These are phyloP conservation scores for Neonectria magnoliae DNA, from an alignment of 2,329 filamentous ascomycete genomes.

Conservation along the genomic window DNA sequence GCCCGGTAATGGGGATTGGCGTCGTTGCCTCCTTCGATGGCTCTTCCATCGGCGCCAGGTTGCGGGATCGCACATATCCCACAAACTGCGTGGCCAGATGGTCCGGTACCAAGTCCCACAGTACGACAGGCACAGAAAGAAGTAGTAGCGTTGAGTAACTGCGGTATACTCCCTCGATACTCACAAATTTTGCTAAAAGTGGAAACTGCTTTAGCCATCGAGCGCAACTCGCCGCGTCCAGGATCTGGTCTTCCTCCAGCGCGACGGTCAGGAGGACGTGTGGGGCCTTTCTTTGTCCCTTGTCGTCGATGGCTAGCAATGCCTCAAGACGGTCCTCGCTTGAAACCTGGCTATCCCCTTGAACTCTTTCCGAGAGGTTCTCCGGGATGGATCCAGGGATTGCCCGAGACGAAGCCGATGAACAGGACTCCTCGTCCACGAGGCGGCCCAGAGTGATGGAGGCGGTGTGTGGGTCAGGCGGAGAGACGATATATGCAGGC, in stretches of 20 bases:
- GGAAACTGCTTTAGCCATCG: constrained; percentile 44
- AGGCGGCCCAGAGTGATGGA: constrained; percentile 39
- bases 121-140: constrained; percentile 40
- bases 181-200: constrained; percentile 40
- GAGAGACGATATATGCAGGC: constrained; percentile 41
- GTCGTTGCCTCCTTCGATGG: constrained; percentile 22
- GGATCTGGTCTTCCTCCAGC: constrained; percentile 39
- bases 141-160: constrained; percentile 41
- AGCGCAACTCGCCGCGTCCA: constrained; percentile 38
- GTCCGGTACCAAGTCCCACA: constrained; percentile 40
- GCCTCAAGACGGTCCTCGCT: constrained; percentile 39
- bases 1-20: constrained; percentile 38
- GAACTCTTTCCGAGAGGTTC: constrained; percentile 37
- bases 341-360: constrained; percentile 32
- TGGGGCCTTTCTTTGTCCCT: constrained; percentile 36
- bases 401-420: constrained; percentile 33
- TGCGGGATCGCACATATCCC: constrained; percentile 40
- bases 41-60: constrained; percentile 30
- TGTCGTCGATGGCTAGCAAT: constrained; percentile 32
- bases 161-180: constrained; percentile 37
- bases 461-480: constrained; percentile 38
- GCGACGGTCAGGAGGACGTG: constrained; percentile 41
- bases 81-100: constrained; percentile 42
- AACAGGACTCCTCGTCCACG: constrained; percentile 32
- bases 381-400: constrained; percentile 32